These are phyloP conservation scores for Mycena amicta DNA, from an alignment of 768 basidiomycete species.

Conservation along the genomic window DNA sequence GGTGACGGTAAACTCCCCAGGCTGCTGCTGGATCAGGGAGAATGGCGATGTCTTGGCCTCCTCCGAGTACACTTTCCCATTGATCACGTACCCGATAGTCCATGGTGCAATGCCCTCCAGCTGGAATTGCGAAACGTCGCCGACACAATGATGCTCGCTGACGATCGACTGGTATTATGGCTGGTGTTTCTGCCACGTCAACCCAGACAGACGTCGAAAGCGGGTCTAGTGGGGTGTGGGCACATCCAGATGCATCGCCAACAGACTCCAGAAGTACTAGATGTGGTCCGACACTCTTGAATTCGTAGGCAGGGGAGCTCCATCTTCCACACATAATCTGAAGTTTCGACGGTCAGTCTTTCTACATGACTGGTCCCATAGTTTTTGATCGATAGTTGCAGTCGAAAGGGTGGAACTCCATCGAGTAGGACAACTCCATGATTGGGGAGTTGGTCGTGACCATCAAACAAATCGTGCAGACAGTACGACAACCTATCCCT, in stretches of 20 bases:
- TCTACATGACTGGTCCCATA: slow-evolving; percentile 70
- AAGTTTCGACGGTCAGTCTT: slow-evolving; percentile 53
- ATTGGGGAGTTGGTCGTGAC: slow-evolving; percentile 49
- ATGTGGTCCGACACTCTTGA: slow-evolving; percentile 82
- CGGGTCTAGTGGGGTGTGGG: slow-evolving; percentile 68
- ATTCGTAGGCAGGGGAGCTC: slow-evolving; percentile 69
- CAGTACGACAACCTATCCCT: slow-evolving; percentile 72
- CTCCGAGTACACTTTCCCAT: slow-evolving; percentile 72
- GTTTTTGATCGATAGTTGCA: slow-evolving; percentile 76
- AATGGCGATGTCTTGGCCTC: slow-evolving; percentile 82
- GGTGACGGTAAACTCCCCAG: slow-evolving; percentile 82
- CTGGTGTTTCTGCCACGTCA: slow-evolving; percentile 95
- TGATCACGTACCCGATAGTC: slow-evolving; percentile 86
- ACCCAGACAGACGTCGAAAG: slow-evolving; percentile 70
- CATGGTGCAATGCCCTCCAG: slow-evolving; percentile 93
- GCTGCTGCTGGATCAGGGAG: slow-evolving; percentile 77
- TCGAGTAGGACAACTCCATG: slow-evolving; percentile 72
- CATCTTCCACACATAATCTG: slow-evolving; percentile 64
- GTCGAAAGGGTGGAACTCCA: slow-evolving; percentile 84
- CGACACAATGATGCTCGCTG: slow-evolving; percentile 85
- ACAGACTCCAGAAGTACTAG: slow-evolving; percentile 77
- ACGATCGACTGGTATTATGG: slow-evolving; percentile 83
- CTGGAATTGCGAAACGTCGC: slow-evolving; percentile 88
- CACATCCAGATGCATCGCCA: slow-evolving; percentile 80
- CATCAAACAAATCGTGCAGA: slow-evolving; percentile 65